phyloP scores from a whole-genome alignment of 1,284 basidiomycete species.

The Retiboletus flavoniger region DNA sequence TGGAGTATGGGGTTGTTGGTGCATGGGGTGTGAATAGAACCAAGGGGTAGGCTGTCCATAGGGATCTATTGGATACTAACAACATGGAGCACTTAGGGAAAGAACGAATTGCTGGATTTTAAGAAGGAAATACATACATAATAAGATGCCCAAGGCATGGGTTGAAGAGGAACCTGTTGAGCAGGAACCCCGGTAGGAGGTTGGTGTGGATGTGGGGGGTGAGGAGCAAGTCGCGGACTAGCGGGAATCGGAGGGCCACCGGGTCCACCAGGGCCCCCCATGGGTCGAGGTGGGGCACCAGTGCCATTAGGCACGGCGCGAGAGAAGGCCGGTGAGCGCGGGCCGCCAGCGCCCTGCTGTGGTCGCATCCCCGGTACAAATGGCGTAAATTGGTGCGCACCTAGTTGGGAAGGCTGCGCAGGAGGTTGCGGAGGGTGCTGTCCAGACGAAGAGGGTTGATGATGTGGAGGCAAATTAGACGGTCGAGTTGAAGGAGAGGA shows the following conservation, averaged over 20 bases:
- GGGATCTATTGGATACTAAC: slow-evolving; percentile 27
- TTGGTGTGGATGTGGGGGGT: slow-evolving; percentile 47
- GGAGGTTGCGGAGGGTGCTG: slow-evolving; percentile 44
- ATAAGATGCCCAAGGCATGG: slow-evolving; percentile 34
- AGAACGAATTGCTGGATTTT: slow-evolving; percentile 21
- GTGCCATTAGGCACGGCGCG: slow-evolving; percentile 63
- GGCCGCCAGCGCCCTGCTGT: slow-evolving; percentile 46
- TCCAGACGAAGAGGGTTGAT: slow-evolving; percentile 31
- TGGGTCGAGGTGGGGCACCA: slow-evolving; percentile 55
- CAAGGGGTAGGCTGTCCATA: slow-evolving; percentile 27
- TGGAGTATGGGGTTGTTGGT: slow-evolving; percentile 40
- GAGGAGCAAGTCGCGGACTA: slow-evolving; percentile 65
- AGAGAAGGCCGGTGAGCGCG: slow-evolving; percentile 64
- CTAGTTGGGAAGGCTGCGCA: slow-evolving; percentile 45
- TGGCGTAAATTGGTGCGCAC: slow-evolving; percentile 43
- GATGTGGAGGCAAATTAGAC: slow-evolving; percentile 46
- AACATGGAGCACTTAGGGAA: slow-evolving; percentile 18
- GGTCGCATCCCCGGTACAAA: slow-evolving; percentile 47
- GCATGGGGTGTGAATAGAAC: slow-evolving; percentile 37
- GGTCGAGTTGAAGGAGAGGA: slow-evolving; percentile 45
- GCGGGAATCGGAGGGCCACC: slow-evolving; percentile 53
- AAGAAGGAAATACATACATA: slow-evolving; percentile 40
- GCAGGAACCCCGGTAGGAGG: slow-evolving; percentile 47
- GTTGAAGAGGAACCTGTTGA: slow-evolving; percentile 42
- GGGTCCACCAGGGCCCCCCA: slow-evolving; percentile 51